Conservation (phyloP, 257 asterid species). For the Mentha longifolia region DNA sequence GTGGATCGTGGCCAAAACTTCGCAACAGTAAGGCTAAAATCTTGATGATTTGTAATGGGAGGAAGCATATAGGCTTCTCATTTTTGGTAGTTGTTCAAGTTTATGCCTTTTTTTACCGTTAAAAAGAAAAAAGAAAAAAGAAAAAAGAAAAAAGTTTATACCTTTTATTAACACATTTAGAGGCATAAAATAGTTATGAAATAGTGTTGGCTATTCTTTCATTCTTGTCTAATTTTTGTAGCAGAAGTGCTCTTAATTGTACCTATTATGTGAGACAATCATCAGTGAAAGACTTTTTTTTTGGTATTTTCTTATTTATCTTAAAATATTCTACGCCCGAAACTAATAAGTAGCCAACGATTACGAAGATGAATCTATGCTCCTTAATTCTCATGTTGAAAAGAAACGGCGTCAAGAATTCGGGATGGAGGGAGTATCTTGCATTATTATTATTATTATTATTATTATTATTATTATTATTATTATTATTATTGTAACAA, state of each 20-base stretch:
- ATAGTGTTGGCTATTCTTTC: conserved; percentile 16
- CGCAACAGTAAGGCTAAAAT: conserved; percentile 10
- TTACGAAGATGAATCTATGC: too few relatives aligned
- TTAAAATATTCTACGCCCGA: too few relatives aligned
- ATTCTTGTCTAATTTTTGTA: conserved; percentile 17
- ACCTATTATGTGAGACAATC: not conserved
- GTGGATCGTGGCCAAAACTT: conserved; percentile 3
- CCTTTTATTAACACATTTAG: conserved; percentile 7
- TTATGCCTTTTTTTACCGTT: not conserved
- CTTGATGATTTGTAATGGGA: conserved; percentile 21
- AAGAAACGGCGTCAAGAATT: too few relatives aligned
- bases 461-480: too few relatives aligned
- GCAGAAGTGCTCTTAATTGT: not conserved
- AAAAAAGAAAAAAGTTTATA: too few relatives aligned
- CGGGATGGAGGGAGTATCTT: too few relatives aligned
- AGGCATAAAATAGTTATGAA: conserved; percentile 2
- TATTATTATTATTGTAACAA: too few relatives aligned
- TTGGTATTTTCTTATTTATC: too few relatives aligned
- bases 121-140: too few relatives aligned
- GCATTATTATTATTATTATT: too few relatives aligned
- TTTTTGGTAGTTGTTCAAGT: not conserved
- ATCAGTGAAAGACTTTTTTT: not conserved
- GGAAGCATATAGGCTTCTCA: not conserved
- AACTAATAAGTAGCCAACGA: too few relatives aligned
- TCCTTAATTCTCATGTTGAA: too few relatives aligned